These are phyloP conservation scores for Skeletonema menzelii DNA, from an alignment of 108 stramenopile species.

Conservation along the genomic window DNA sequence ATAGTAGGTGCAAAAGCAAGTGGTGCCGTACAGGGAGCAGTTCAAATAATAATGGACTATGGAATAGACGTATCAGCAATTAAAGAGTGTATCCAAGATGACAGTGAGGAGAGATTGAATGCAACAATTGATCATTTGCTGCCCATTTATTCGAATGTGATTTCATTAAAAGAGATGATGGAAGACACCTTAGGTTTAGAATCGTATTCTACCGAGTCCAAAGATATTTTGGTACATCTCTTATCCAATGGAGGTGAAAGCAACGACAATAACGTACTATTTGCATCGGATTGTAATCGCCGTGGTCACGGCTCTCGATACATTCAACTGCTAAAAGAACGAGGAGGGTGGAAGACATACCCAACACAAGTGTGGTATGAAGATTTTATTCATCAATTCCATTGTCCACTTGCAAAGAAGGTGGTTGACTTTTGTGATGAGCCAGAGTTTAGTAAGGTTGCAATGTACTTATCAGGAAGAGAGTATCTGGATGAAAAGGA, in stretches of 20 bases:
- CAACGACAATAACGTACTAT: neutral
- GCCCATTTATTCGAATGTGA: constrained; percentile 25
- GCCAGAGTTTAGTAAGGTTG: constrained; percentile 43
- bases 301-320: constrained; percentile 43
- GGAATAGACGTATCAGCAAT: constrained; percentile 29
- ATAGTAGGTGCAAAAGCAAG: constrained; percentile 30
- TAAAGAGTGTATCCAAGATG: constrained; percentile 41
- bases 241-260: neutral
- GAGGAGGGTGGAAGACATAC: constrained; percentile 20
- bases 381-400: constrained; percentile 34
- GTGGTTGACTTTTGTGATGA: constrained; percentile 56
- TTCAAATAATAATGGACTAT: constrained; percentile 35
- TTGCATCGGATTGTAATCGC: constrained; percentile 41
- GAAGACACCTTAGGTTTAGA: constrained; percentile 13
- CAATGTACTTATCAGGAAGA: constrained; percentile 44
- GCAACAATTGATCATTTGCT: constrained; percentile 41
- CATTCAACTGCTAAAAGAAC: constrained; percentile 13
- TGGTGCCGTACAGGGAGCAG: constrained; percentile 35
- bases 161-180: constrained; percentile 34
- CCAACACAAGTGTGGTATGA: constrained; percentile 58
- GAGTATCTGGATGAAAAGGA: constrained; percentile 64
- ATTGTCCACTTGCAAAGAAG: constrained; percentile 49
- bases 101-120: constrained; percentile 24
- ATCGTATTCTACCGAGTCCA: neutral
- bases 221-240: neutral